Conservation (phyloP, 2,329 filamentous ascomycete genomes). For the Diplodia sapinea region DNA sequence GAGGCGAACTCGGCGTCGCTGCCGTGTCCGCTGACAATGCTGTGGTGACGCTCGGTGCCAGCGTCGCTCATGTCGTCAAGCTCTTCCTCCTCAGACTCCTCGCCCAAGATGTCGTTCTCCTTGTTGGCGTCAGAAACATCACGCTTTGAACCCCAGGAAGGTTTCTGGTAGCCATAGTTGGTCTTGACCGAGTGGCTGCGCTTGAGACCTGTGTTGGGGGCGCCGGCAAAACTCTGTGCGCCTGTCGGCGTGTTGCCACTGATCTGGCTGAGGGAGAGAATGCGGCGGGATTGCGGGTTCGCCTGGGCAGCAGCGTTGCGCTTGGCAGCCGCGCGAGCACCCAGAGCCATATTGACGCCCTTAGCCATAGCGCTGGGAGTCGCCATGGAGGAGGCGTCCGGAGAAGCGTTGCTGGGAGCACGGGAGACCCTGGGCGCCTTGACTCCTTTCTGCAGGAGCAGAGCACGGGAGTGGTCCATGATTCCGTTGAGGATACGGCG, state of each 20-base stretch:
- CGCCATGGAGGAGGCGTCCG: slow-evolving; percentile 35
- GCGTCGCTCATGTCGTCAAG: slow-evolving; percentile 41
- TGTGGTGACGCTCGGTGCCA: slow-evolving; percentile 50
- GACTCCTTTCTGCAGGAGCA: slow-evolving; percentile 68
- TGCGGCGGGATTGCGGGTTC: slow-evolving; percentile 66
- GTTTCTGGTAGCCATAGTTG: slow-evolving; percentile 44
- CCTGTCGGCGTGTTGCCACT: slow-evolving; percentile 70
- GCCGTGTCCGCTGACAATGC: slow-evolving; percentile 40
- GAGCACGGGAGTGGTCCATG: slow-evolving; percentile 90
- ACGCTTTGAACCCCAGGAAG: slow-evolving; percentile 41
- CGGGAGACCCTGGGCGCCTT: slow-evolving; percentile 36
- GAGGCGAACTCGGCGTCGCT: slow-evolving; percentile 57
- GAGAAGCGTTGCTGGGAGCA: not conserved
- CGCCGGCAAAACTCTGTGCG: slow-evolving; percentile 37
- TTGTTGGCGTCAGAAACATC: slow-evolving; percentile 46
- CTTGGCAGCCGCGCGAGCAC: slow-evolving; percentile 49
- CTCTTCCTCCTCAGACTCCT: slow-evolving; percentile 45
- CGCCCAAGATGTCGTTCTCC: slow-evolving; percentile 55
- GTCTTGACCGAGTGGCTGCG: slow-evolving; percentile 51
- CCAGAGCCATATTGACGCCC: slow-evolving; percentile 57
- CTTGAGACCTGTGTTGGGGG: slow-evolving; percentile 59
- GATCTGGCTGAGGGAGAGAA: slow-evolving; percentile 90
- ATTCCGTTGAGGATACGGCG: slow-evolving; percentile 92
- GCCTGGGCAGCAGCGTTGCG: slow-evolving; percentile 43
- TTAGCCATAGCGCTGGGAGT: slow-evolving; percentile 46